Base-by-base conservation (phyloP, 176 grass and related monocot species). In the Eragrostis nindensis region DNA sequence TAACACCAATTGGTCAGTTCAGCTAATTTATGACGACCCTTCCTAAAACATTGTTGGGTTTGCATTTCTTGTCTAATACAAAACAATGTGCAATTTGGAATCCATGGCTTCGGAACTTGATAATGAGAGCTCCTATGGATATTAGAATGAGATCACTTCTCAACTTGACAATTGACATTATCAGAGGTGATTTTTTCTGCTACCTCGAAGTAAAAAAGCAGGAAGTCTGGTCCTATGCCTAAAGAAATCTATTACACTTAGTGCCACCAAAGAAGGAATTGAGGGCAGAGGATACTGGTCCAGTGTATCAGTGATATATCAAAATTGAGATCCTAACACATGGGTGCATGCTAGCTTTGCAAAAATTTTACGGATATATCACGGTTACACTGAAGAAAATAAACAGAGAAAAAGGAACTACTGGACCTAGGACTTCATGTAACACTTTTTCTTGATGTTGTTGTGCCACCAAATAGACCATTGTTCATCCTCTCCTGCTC, bases 251-350 rank as follows among this genome's bases (percentile, higher is more conserved):
- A 72, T 52, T 85, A 66, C 82, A 81, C 77, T 69, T 72, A 66
- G 73, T 73, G 25, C 59, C 59, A 4, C 66, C 61, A 62, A 60
- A 78, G 73, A 73, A 86, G 83, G 71, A 87, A 89, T 44, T 29
- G 42, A 66, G 48, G 47, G 19, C 8, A 45, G 50, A 43, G 41
- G 86, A 77, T 86, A 68, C 76, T 83, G 74, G 56, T 74, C 63
- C 48, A 91, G 89, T 94, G 89, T 89, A 91, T 84, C 86, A 73
- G 67, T 94, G 86, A 91, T 91, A 81, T 91, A 84, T 73, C 82
- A 74, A 87, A 82, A 86, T 57, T 77, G 67, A 73, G 40, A 29
- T 38, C 49, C 38, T 61, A 66, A 21, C 66, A 53, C 75, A 74
- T 79, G 25, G 65, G 43, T 38, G 60, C 24, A 43, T 78, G 81